Base-by-base conservation (phyloP, 768 basidiomycete genomes). In the Cantharellus anzutake region DNA sequence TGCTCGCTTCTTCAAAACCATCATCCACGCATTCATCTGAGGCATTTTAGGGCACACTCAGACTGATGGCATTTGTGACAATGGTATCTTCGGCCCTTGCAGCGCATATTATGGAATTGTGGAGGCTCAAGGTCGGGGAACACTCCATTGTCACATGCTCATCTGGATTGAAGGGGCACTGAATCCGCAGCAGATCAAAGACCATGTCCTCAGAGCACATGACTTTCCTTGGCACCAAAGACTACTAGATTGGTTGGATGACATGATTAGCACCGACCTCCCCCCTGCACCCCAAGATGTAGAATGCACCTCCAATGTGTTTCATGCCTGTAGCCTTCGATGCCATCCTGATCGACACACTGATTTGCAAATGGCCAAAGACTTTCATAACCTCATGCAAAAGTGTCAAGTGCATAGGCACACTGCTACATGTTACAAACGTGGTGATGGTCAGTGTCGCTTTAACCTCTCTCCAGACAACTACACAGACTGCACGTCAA, bases 1-100 rank as follows among this genome's bases (percentile, higher is more conserved):
- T 1, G 71, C 73, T 0, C 63, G 70, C 20, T 77, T 75, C 63
- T 77, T 77, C 60, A 64, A 76, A 63, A 60, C 70, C 0, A 71
- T 71, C 34, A 74, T 76, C 65, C 64, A 69, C 16, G 66, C 68
- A 0, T 73, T 76, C 60, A 67, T 74, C 48, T 56, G 4, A 63
- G 39, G 14, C 56, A 2, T 57, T 42, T 37, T 63, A 42, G 41
- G 59, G 60, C 34, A 20, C 50, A 5, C 51, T 42, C 7, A 16
- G 4, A 42, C 39, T 4, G 11, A 35, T 2, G 34, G 59, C 4
- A 40, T 16, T 0, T 7, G 3, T n/a, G 4, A 56, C 5, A 29
- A 38, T 1, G 65, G 65, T 2, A 42, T 65, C 5, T 55, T 65
- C 5, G 65, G 65, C 1, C 39, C 37, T 4, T 41, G 58, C 7